Evolutionary conservation across 768 basidiomycete species (phyloP), one percentile per base, ranked within the genome.

Genomic region (Xerocomellus chrysenteron): DNA sequence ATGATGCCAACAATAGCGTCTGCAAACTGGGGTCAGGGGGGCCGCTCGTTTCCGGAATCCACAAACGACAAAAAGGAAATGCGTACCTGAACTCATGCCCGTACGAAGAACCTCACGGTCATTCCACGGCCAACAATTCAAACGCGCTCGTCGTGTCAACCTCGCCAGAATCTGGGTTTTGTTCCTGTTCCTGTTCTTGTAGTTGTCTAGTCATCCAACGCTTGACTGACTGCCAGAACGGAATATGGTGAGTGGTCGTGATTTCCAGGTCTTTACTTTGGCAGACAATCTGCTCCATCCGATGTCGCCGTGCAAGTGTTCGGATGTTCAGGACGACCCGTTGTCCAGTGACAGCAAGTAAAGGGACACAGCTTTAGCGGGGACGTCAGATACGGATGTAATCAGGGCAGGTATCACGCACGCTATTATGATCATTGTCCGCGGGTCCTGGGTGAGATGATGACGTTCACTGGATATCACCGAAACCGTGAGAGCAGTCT

Each of bases 291-390:
- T 37, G 37, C 7, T 37, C 16, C 17, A 5, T 17, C 7, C 12
- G 19, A n/a, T 30, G n/a, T 11, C 24, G 39, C 14, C 30, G 13
- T 24, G 16, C 17, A 14, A 39, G 52, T 12, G 30, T 37, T 17
- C 52, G 55, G 4, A 65, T 40, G 40, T 65, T 65, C 17, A 65
- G 51, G 33, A 65, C 47, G 21, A 57, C 30, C 11, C 63, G 63
- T 32, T 65, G 63, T 3, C 63, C 63, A 5, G 35, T 26, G 19
- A 61, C 41, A 16, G 40, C 17, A 16, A 65, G 49, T 0, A 62
- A 10, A 7, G 60, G 64, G 9, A 37, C 4, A 51, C 4, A 2
- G 51, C 39, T 33, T 8, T 30, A 30, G 10, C 19, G 19, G 17
- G 7, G 32, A 19, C 7, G 16, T 33, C 10, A 44, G 7, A 35